These are phyloP conservation scores for Salix caprea DNA, from an alignment of 345 rosid species.

Conservation along the genomic window DNA sequence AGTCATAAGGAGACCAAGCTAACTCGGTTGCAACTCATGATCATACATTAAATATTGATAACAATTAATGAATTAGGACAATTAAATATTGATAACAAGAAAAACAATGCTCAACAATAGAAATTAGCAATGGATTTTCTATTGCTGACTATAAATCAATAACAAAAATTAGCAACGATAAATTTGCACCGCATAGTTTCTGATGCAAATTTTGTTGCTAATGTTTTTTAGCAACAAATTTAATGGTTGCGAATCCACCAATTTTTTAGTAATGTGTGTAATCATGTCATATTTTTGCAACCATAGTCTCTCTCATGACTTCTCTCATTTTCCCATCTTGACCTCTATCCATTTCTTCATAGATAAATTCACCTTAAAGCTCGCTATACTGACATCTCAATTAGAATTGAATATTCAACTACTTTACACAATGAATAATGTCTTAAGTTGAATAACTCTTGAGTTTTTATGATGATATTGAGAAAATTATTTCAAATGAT, in stretches of 20 bases:
- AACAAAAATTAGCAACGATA: no score
- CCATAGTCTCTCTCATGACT: no score
- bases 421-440: conserved; percentile 1
- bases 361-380: no score
- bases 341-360: background rate
- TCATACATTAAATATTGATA: conserved; percentile 39
- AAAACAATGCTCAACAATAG: no score
- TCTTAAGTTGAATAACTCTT: conserved; percentile 3
- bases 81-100: no score
- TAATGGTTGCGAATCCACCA: no score
- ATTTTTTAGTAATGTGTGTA: background rate
- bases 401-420: conserved; percentile 4
- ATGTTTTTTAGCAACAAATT: no score
- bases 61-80: no score
- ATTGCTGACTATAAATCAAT: no score
- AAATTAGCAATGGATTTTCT: no score
- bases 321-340: background rate
- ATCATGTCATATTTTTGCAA: background rate
- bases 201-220: no score
- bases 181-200: no score
- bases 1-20: background rate
- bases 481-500: conserved; percentile 12
- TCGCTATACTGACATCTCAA: background rate
- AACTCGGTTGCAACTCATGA: conserved; percentile 60
- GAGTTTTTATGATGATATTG: background rate